Evolutionary conservation across 345 rosid genomes (phyloP).

Genomic region (Passiflora organensis): DNA sequence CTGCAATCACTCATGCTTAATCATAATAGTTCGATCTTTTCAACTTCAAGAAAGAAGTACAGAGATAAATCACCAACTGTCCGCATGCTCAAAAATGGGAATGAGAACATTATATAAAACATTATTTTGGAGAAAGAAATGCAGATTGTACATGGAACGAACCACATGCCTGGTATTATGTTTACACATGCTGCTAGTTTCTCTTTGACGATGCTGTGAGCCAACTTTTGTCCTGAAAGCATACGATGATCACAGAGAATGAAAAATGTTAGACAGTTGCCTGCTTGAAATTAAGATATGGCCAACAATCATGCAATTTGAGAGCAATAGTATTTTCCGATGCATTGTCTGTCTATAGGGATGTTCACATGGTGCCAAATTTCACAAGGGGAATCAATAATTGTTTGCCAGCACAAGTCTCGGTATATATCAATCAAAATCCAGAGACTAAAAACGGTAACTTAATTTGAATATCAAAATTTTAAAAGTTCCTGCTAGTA

Average conservation of each 20-base stretch:
- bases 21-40: too few species aligned
- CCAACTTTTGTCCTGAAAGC: constrained; percentile 75
- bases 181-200: constrained; percentile 95
- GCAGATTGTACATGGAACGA: background rate
- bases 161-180: constrained; percentile 60
- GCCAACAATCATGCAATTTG: background rate
- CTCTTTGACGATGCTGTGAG: constrained; percentile 70
- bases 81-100: too few species aligned
- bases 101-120: too few species aligned
- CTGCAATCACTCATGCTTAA: too few species aligned
- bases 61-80: too few species aligned
- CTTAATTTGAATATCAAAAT: background rate
- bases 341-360: too few species aligned
- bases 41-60: too few species aligned
- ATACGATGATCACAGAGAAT: background rate
- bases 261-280: background rate
- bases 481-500: constrained; percentile 14
- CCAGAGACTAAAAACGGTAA: background rate
- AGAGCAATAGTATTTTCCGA: background rate
- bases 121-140: background rate
- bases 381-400: too few species aligned
- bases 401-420: too few species aligned
- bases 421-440: too few species aligned
- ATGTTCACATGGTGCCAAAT: too few species aligned
- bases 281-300: background rate